Conservation (phyloP, 345 rosid species). For the Rhizophora mangle region DNA sequence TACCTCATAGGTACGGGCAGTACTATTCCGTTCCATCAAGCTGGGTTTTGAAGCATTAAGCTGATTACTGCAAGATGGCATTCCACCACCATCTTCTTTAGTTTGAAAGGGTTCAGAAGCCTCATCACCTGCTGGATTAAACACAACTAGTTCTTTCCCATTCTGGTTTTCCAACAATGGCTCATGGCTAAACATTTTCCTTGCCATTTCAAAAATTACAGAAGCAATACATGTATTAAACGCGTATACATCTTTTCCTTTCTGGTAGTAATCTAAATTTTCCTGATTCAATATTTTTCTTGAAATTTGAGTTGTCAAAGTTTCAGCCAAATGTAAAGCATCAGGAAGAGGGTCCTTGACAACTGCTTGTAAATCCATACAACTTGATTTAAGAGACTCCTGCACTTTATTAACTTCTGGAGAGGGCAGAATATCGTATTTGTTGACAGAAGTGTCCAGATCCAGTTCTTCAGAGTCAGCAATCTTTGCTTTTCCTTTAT, state of each 20-base stretch:
- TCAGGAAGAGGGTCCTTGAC: conserved; percentile 55
- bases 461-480: conserved; percentile 20
- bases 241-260: conserved; percentile 10
- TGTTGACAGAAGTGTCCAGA: neutral
- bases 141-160: conserved; percentile 6
- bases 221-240: neutral
- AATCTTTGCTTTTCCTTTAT: conserved; percentile 21
- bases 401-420: conserved; percentile 35
- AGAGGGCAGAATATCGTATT: conserved; percentile 16
- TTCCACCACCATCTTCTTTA: conserved; percentile 13
- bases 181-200: conserved; percentile 10
- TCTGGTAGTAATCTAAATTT: conserved; percentile 11
- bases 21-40: conserved; percentile 50
- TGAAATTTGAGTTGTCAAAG: conserved; percentile 21
- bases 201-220: neutral
- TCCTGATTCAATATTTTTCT: neutral
- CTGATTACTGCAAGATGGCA: conserved; percentile 20
- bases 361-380: conserved; percentile 36
- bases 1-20: conserved; percentile 53
- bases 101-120: conserved; percentile 10
- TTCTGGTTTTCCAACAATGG: neutral
- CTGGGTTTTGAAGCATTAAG: conserved; percentile 25
- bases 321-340: conserved; percentile 34
- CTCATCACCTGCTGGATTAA: neutral
- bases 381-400: conserved; percentile 42